Conservation (phyloP, 2,329 filamentous ascomycete genomes). For the Hypoxylon sp. region DNA sequence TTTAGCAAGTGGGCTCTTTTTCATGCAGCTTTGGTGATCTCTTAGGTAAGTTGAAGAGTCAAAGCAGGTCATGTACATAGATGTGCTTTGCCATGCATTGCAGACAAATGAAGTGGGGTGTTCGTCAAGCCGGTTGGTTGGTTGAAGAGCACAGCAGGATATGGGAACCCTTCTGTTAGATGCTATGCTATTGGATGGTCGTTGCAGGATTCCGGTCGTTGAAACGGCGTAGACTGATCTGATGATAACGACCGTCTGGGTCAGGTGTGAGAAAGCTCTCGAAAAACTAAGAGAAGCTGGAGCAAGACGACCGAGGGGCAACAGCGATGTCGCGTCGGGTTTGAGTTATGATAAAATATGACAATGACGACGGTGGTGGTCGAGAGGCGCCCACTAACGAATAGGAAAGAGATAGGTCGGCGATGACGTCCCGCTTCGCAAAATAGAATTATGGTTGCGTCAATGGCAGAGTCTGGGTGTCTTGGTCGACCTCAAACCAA, state of each 20-base stretch:
- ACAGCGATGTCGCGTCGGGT: slow-evolving; percentile 21
- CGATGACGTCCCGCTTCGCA: slow-evolving; percentile 46
- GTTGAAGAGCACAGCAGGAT: slow-evolving; percentile 26
- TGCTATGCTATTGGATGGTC: slow-evolving; percentile 26
- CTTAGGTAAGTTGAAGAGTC: slow-evolving; percentile 33
- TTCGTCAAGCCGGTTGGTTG: slow-evolving; percentile 26
- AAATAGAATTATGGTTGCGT: slow-evolving; percentile 46
- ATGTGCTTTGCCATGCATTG: slow-evolving; percentile 44
- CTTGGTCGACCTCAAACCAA: slow-evolving; percentile 17
- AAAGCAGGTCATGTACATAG: slow-evolving; percentile 37
- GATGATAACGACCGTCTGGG: slow-evolving; percentile 27
- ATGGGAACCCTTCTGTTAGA: slow-evolving; percentile 22
- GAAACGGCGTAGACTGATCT: slow-evolving; percentile 32
- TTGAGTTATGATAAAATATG: slow-evolving; percentile 35
- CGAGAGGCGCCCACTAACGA: slow-evolving; percentile 33
- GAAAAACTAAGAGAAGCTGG: background rate
- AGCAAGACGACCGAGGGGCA: slow-evolving; percentile 11
- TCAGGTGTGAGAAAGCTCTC: slow-evolving; percentile 15
- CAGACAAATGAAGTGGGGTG: slow-evolving; percentile 35
- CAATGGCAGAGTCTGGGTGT: slow-evolving; percentile 31
- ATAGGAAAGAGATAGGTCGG: slow-evolving; percentile 25
- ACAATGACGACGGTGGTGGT: slow-evolving; percentile 42
- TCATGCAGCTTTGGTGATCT: slow-evolving; percentile 44
- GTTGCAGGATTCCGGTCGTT: slow-evolving; percentile 14
- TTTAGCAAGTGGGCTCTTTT: slow-evolving; percentile 31